These are phyloP conservation scores for Polyporus tsugae DNA, from an alignment of 1,284 basidiomycete species.

Conservation along the genomic window DNA sequence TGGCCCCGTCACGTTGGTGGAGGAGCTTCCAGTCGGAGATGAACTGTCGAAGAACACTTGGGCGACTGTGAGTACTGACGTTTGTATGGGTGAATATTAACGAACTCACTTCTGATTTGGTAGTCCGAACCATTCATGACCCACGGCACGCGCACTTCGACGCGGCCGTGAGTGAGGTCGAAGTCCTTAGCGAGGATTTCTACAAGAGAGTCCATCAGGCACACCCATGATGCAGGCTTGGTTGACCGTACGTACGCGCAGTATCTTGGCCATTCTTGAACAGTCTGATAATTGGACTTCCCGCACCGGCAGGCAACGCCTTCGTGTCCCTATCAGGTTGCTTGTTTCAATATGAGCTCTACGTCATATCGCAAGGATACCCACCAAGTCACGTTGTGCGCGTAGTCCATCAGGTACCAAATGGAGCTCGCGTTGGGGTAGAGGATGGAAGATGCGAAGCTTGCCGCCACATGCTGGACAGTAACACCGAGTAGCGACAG, in stretches of 20 bases:
- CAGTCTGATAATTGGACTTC: conserved; percentile 31
- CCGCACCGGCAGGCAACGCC: conserved; percentile 55
- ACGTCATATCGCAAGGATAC: too few relatives aligned
- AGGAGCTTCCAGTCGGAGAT: not conserved
- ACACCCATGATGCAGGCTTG: too few relatives aligned
- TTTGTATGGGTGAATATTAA: not conserved
- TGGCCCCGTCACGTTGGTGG: not conserved
- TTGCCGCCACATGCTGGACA: conserved; percentile 6
- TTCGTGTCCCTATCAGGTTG: conserved; percentile 45
- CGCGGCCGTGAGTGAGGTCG: conserved; percentile 46
- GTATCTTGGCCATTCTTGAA: conserved; percentile 15
- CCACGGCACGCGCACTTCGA: conserved; percentile 50
- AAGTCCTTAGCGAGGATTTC: conserved; percentile 53
- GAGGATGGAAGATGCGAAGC: conserved; percentile 11
- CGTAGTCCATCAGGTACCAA: conserved; percentile 26
- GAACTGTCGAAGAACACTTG: not conserved
- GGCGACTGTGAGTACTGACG: not conserved
- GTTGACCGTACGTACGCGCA: conserved; percentile 15
- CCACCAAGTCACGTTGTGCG: conserved; percentile 32
- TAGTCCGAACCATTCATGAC: conserved; percentile 50
- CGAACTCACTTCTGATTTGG: conserved; percentile 52
- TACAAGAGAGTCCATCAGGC: not conserved
- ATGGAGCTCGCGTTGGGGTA: conserved; percentile 27
- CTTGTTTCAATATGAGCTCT: conserved; percentile 26
- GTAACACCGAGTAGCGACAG: conserved; percentile 1